phyloP scores from a whole-genome alignment of 148 eudicot genomes.

The Amaranthus hypochondriacus region DNA sequence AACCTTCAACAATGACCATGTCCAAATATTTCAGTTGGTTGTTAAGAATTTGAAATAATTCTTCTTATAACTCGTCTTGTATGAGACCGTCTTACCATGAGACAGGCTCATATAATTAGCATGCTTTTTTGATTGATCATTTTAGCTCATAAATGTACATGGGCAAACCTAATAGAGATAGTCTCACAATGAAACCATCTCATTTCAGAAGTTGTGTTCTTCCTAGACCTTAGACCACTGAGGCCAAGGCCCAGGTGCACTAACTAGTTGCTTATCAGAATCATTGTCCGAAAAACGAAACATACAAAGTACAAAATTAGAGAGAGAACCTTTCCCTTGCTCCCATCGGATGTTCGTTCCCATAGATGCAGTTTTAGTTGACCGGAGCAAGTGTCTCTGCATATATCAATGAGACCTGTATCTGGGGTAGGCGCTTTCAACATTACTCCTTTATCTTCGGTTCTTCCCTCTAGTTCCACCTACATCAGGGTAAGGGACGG shows the following conservation, averaged over 20 bases:
- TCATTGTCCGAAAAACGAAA: conserved; percentile 6
- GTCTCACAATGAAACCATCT: too few relatives aligned
- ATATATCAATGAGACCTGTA: conserved; percentile 82
- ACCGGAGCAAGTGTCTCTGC: conserved; percentile 76
- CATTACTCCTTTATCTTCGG: conserved; percentile 70
- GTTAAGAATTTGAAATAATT: too few relatives aligned
- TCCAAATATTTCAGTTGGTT: too few relatives aligned
- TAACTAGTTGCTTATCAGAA: background rate
- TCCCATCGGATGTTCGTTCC: conserved; percentile 63
- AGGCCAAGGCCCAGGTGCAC: too few relatives aligned
- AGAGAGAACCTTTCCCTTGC: conserved; percentile 55
- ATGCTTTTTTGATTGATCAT: too few relatives aligned
- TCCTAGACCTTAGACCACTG: too few relatives aligned
- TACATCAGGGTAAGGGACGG: conserved; percentile 15
- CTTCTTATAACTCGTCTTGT: too few relatives aligned
- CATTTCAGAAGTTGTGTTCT: too few relatives aligned
- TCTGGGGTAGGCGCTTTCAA: conserved; percentile 85
- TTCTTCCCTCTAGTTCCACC: conserved; percentile 78
- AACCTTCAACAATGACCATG: conserved; percentile 31
- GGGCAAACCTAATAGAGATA: too few relatives aligned
- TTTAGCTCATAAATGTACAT: too few relatives aligned
- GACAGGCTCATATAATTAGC: too few relatives aligned
- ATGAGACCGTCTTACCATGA: too few relatives aligned
- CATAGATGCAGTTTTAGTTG: conserved; percentile 58
- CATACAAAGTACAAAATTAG: conserved; percentile 6